phyloP scores from a whole-genome alignment of 2,329 filamentous ascomycete genomes.

The Colletotrichum coccodes region DNA sequence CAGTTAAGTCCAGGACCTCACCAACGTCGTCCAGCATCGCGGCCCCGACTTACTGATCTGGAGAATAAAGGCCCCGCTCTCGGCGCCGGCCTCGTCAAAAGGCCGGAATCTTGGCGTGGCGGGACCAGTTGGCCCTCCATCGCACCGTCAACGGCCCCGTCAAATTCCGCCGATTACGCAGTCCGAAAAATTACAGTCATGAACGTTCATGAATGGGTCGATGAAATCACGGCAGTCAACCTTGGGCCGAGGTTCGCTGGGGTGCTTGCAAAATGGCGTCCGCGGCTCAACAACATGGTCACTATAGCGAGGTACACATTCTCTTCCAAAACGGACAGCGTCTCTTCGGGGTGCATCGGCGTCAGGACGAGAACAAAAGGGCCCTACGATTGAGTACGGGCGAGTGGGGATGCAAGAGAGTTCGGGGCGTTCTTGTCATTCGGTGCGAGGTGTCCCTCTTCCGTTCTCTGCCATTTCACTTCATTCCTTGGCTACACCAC shows the following conservation, averaged over 20 bases:
- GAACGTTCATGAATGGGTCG: not conserved
- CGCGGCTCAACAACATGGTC: not conserved
- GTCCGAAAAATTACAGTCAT: not conserved
- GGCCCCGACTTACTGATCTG: not conserved
- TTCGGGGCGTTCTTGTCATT: constrained; percentile 11
- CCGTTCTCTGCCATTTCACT: not conserved
- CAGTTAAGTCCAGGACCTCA: constrained; percentile 3
- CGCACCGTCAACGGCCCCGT: constrained; percentile 14
- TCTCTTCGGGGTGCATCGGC: not conserved
- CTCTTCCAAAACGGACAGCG: not conserved
- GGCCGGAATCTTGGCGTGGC: constrained; percentile 12
- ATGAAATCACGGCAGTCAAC: not conserved
- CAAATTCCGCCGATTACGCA: constrained; percentile 18
- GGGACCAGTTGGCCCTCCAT: constrained; percentile 11
- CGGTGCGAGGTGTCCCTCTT: not conserved
- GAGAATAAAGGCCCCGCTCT: constrained; percentile 12
- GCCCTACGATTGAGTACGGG: constrained; percentile 9
- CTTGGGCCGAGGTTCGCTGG: not conserved
- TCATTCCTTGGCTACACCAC: constrained; percentile 7
- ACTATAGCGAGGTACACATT: not conserved
- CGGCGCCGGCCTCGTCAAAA: constrained; percentile 23
- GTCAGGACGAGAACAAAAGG: not conserved
- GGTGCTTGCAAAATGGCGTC: not conserved
- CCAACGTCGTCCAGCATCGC: not conserved
- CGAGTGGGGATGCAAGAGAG: constrained; percentile 16